Conservation (phyloP, 1,284 basidiomycete species). For the Hymenochaete sp. region DNA sequence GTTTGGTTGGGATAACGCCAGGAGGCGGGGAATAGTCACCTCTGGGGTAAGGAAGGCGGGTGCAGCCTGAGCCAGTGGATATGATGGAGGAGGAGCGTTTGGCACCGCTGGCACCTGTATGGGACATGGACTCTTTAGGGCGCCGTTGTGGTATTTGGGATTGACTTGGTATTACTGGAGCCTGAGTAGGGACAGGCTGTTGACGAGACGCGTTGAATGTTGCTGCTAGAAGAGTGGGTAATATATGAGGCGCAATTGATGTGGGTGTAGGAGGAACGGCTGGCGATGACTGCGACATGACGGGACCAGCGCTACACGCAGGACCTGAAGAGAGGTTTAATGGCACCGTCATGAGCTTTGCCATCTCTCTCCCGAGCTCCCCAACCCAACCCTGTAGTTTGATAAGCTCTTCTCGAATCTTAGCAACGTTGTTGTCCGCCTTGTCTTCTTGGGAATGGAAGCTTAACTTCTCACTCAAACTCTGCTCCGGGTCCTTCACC, state of each 20-base stretch:
- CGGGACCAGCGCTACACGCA: slow-evolving; percentile 35
- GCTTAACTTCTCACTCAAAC: slow-evolving; percentile 14
- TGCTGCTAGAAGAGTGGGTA: slow-evolving; percentile 12
- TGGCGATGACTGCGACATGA: slow-evolving; percentile 18
- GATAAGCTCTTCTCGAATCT: slow-evolving; percentile 55
- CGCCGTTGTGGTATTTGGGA: slow-evolving; percentile 31
- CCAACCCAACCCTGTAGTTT: slow-evolving; percentile 66
- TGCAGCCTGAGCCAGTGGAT: slow-evolving; percentile 31
- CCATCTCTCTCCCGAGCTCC: slow-evolving; percentile 69
- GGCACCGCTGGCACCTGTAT: slow-evolving; percentile 42
- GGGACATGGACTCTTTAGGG: slow-evolving; percentile 54
- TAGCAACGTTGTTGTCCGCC: slow-evolving; percentile 31
- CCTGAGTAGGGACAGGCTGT: slow-evolving; percentile 25
- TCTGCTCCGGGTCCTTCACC: neutral
- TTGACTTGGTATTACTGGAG: too few species aligned
- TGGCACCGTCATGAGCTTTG: slow-evolving; percentile 52
- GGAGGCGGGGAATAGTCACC: slow-evolving; percentile 68
- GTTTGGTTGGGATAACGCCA: slow-evolving; percentile 27
- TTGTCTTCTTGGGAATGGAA: slow-evolving; percentile 19
- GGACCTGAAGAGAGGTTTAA: slow-evolving; percentile 47
- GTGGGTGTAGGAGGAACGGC: slow-evolving; percentile 14
- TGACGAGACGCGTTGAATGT: slow-evolving; percentile 26
- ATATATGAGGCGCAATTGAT: slow-evolving; percentile 5
- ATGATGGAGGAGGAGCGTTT: slow-evolving; percentile 30
- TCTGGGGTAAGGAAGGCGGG: slow-evolving; percentile 66